A percentile compares a stretch with the other conserved stretches of the same genome.
These are phyloP conservation scores for Gastrolobium villosum DNA, from an alignment of 306 rosid species.

Conservation along the genomic window DNA sequence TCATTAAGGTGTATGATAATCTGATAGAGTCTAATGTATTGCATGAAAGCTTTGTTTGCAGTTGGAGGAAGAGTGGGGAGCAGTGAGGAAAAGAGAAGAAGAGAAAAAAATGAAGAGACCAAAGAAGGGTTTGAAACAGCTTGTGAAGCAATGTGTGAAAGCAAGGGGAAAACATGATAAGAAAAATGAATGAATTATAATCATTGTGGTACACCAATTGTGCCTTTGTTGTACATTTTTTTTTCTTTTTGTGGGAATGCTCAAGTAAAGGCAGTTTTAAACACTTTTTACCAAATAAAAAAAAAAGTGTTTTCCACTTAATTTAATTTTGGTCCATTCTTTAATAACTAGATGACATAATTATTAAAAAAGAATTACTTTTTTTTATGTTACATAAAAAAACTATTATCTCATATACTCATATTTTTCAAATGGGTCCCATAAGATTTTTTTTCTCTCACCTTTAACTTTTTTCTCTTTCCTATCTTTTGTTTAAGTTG, in stretches of 20 bases:
- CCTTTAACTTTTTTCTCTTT: no score
- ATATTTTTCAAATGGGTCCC: no score
- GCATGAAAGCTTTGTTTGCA: constrained; percentile 62
- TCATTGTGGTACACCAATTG: not conserved
- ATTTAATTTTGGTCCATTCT: not conserved
- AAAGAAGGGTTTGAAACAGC: constrained; percentile 62
- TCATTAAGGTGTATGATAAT: not conserved
- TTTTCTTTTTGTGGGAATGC: not conserved
- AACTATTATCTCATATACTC: no score
- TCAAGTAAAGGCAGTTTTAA: not conserved
- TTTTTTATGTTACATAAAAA: no score
- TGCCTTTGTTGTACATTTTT: constrained; percentile 7
- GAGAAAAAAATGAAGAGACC: constrained; percentile 48
- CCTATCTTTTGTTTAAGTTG: no score
- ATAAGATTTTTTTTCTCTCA: no score
- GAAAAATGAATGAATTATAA: not conserved
- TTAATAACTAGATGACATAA: not conserved
- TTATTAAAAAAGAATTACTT: no score
- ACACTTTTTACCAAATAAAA: no score
- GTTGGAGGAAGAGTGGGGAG: constrained; percentile 61
- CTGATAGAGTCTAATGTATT: not conserved
- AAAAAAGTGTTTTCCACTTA: not conserved
- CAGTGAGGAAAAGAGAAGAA: constrained; percentile 48
- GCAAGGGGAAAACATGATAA: constrained; percentile 40
- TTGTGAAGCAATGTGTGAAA: constrained; percentile 59